Conservation (phyloP, 139 green algal species). For the Axilococcus clingmanii region DNA sequence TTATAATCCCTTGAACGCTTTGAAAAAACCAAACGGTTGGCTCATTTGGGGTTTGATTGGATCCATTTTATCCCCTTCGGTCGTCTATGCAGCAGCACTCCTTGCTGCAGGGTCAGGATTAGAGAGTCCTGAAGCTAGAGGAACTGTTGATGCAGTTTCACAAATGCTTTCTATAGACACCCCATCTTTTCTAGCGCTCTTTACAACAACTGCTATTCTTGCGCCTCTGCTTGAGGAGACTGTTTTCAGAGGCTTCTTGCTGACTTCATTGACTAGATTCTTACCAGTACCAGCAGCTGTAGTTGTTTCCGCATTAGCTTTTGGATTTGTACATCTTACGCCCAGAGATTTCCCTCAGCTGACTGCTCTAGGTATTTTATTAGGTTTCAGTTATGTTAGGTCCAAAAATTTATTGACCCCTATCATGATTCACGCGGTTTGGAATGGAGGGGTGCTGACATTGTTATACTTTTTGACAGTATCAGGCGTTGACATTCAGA, state of each 20-base stretch:
- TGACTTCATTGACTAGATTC: constrained; percentile 64
- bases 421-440: constrained; percentile 81
- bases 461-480: constrained; percentile 53
- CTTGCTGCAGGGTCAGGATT: constrained; percentile 10
- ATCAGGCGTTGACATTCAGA: constrained; percentile 51
- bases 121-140: constrained; percentile 11
- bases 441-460: constrained; percentile 67
- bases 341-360: constrained; percentile 69
- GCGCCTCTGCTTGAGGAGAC: constrained; percentile 78
- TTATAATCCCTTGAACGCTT: constrained; percentile 28
- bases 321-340: constrained; percentile 68
- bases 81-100: constrained; percentile 39
- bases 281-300: constrained; percentile 42
- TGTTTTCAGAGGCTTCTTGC: constrained; percentile 85
- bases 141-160: constrained; percentile 67
- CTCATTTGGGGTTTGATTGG: constrained; percentile 61
- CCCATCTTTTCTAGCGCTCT: constrained; percentile 47
- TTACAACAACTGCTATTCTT: constrained; percentile 45
- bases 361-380: constrained; percentile 56
- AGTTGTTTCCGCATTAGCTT: constrained; percentile 42
- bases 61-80: constrained; percentile 40
- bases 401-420: constrained; percentile 77
- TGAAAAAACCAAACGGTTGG: constrained; percentile 57
- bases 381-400: constrained; percentile 66
- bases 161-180: constrained; percentile 56